Evolutionary conservation across 345 rosid genomes (phyloP), one percentile per base, ranked within the genome.

Genomic region (Aquilaria malaccensis): DNA sequence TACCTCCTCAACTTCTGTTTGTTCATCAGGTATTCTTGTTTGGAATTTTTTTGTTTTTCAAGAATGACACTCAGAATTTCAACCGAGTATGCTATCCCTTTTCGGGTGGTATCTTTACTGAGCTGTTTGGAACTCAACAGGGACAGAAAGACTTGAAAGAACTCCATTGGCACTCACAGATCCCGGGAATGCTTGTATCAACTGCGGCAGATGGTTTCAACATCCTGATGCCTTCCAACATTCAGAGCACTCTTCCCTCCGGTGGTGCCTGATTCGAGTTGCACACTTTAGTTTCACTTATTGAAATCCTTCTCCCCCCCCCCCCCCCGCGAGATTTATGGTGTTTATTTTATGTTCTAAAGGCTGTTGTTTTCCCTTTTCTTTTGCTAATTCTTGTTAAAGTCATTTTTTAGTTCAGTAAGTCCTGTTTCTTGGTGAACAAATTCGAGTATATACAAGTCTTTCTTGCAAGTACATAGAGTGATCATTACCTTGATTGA

Each of bases 71-170:
- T 32, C 22, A 15, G 60, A 63, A 15, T 52, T 33, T 57, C 48
- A 33, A 55, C 48, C 32, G 56, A 31, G 2, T 7, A 70, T 67
- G 64, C 30, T 32, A 45, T 32, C 33, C 13, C 52, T 47, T 9
- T 31, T 33, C 60, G 45, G 15, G 65, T 57, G 56, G 31, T 0
- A 7, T 33, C 43, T 45, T 10, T 15, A 31, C 48, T n/a, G 50
- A 37, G 43, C 43, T 37, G 43, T 37, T 37, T 3, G 7, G 43
- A 9, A 0, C 7, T 54, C 1, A 74, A 70, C 89, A 89, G 97
- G 97, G 99, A 13, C 99, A 94, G 60, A 85, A 84, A 31, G 92
- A 94, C 75, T 75, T 86, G 85, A 94, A 90, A 79, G 99, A 94
- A 72, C 85, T 90, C 66, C 99, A 90, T 52, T 94, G 97, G 97